These are phyloP conservation scores for Solanum virginianum DNA, from an alignment of 257 asterid species.

Conservation along the genomic window DNA sequence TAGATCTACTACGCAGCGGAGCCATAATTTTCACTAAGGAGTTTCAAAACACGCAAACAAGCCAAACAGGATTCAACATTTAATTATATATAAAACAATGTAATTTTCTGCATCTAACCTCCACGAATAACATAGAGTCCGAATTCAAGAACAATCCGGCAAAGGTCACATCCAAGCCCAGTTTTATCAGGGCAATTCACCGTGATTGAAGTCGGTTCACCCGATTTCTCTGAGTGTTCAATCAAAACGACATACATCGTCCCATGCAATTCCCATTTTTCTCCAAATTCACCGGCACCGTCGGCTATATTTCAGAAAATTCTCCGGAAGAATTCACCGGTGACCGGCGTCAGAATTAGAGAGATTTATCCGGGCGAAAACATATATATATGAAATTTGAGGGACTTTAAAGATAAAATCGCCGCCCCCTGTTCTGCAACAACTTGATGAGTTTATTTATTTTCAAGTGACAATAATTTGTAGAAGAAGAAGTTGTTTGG, in stretches of 20 bases:
- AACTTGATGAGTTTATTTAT: not conserved
- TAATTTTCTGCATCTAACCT: slow-evolving; percentile 6
- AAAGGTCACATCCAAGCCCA: slow-evolving; percentile 40
- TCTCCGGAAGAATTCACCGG: not conserved
- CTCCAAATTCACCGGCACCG: not conserved
- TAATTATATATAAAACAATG: not conserved
- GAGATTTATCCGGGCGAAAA: not conserved
- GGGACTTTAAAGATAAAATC: not conserved
- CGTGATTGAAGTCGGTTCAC: slow-evolving; percentile 30
- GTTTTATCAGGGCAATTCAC: slow-evolving; percentile 42
- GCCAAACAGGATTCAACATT: not conserved
- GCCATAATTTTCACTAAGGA: not conserved
- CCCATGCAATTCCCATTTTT: slow-evolving; percentile 32
- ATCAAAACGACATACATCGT: slow-evolving; percentile 35
- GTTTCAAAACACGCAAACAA: not conserved
- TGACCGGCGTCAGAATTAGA: not conserved
- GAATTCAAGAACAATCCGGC: slow-evolving; percentile 32
- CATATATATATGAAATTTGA: not conserved
- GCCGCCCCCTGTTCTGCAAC: not conserved
- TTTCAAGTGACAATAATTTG: not conserved
- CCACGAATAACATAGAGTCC: slow-evolving; percentile 32
- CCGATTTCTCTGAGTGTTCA: slow-evolving; percentile 20
- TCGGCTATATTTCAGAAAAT: not conserved
- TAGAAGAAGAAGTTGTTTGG: not conserved
- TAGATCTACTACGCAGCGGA: not conserved